Evolutionary conservation across 176 grass and related monocot species (phyloP).

Genomic region (Carex littledalei): DNA sequence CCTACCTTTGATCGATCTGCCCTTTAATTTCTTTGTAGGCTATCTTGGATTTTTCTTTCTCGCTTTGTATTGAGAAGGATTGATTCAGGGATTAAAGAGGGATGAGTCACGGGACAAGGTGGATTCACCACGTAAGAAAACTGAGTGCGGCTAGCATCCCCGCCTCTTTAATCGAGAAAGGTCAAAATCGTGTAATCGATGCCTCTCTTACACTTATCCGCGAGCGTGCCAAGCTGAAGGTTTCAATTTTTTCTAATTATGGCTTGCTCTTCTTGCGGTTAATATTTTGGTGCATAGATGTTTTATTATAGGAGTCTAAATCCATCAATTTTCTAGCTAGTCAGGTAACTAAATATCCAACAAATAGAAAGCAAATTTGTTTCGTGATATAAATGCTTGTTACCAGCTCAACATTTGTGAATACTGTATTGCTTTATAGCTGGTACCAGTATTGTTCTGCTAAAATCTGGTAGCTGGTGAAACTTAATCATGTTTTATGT

Average conservation of each 20-base stretch:
- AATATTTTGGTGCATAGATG: not conserved
- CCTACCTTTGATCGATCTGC: not conserved
- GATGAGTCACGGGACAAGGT: slow-evolving; percentile 47
- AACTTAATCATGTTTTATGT: slow-evolving; percentile 5
- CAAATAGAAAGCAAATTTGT: not conserved
- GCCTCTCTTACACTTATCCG: slow-evolving; percentile 97
- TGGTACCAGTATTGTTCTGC: not conserved
- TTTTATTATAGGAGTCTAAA: not conserved
- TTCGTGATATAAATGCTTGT: not conserved
- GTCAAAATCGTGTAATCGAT: slow-evolving; percentile 84
- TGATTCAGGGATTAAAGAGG: not conserved
- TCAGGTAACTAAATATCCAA: not conserved
- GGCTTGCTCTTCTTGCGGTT: not conserved
- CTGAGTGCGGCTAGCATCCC: slow-evolving; percentile 56
- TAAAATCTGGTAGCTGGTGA: not conserved
- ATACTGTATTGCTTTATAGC: not conserved
- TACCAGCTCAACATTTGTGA: not conserved
- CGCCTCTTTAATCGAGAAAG: slow-evolving; percentile 57
- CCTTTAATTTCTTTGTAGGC: not conserved
- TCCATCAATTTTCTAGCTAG: not conserved
- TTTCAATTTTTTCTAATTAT: not conserved
- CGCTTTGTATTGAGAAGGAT: not conserved
- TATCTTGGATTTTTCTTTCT: not conserved
- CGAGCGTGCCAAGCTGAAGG: slow-evolving; percentile 95
- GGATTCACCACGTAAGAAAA: slow-evolving; percentile 59